Evolutionary conservation across 257 asterid genomes (phyloP), one percentile per base, ranked within the genome.

Genomic region (Solanum appendiculatum): DNA sequence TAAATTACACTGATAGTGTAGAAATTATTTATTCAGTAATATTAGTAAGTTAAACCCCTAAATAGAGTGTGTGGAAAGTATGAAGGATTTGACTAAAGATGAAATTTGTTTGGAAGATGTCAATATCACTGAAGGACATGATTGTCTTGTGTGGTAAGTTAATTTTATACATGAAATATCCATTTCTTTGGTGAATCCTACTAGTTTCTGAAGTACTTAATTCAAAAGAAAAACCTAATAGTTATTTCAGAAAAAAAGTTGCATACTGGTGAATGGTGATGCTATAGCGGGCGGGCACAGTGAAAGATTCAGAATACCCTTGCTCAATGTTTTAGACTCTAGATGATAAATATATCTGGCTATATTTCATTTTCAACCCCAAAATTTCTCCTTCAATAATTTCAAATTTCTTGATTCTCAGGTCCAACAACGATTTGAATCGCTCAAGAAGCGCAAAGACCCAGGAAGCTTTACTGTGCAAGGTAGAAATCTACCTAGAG

Each of bases 351-450:
- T n/a, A 29, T 29, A 80, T 20, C 40, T 48, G 39, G 64, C 64
- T 16, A 9, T 9, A 37, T 36, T 73, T 21, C 44, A 20, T 73
- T 9, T 37, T n/a, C 82, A 73, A 36, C 82, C 21, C 31, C 25
- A 80, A 48, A 9, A 46, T 16, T 40, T 2, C 40, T 40, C 60
- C 60, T n/a, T 40, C 7, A n/a, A 25, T 40, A 77, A 77, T 42
- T 42, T 77, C 31, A 13, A 3, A n/a, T 48, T 80, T 48, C 85
- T 9, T 80, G 85, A 48, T 81, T 70, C 68, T 72, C 95, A 97
- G 99, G 99, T 97, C 82, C 98, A 96, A 88, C 92, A 90, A 89
- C 95, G 99, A 83, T 97, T 97, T 92, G 99, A 97, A 87, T 86
- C 88, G 86, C 96, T 95, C 66, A 97, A 97, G 94, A 97, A 95